Conservation (phyloP, 371 early-diverging fungal genomes). For the Basidiobolus meristosporus region DNA sequence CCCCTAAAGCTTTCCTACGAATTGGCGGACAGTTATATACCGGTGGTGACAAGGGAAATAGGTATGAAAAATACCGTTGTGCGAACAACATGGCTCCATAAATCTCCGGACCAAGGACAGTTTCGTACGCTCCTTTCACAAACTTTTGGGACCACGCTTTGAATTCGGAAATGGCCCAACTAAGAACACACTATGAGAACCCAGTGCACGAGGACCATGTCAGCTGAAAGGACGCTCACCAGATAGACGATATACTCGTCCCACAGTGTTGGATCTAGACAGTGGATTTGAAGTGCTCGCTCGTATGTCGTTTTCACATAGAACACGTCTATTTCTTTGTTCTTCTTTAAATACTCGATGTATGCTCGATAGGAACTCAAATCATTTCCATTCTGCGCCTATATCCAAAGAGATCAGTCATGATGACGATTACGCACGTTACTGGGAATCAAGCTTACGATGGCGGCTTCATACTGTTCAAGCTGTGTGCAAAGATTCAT, state of each 20-base stretch:
- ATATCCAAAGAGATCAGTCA: neutral
- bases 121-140: conserved; percentile 15
- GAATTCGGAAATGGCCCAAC: neutral
- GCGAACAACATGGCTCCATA: conserved; percentile 10
- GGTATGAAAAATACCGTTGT: too few species aligned
- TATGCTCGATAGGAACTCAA: conserved; percentile 1
- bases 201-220: neutral
- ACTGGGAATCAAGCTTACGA: neutral
- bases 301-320: conserved; percentile 13
- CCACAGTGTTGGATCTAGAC: conserved; percentile 15
- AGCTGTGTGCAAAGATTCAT: neutral
- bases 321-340: conserved; percentile 2
- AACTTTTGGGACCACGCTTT: too few species aligned
- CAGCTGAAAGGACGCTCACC: too few species aligned
- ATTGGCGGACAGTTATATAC: too few species aligned
- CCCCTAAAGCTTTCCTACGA: too few species aligned
- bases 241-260: conserved; percentile 17
- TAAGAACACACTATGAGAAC: conserved; percentile 1
- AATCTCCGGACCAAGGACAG: conserved; percentile 14
- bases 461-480: neutral
- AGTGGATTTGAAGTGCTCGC: conserved; percentile 11
- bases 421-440: too few species aligned
- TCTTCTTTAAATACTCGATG: conserved; percentile 8
- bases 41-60: too few species aligned
- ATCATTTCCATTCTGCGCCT: neutral